phyloP scores from a whole-genome alignment of 176 grass and related monocot species.

The Rhynchospora breviuscula region DNA sequence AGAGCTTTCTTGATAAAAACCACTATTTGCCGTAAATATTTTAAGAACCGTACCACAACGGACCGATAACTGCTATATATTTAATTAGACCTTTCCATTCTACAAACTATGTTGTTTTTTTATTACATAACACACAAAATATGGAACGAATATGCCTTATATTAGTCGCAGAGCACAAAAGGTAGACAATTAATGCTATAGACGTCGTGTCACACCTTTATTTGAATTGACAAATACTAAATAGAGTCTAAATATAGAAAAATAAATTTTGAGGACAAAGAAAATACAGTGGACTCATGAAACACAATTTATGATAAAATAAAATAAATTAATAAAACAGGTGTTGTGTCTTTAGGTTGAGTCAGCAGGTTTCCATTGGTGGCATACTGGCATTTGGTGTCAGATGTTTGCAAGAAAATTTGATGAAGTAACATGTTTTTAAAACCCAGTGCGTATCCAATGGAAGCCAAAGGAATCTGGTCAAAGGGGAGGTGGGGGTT shows the following conservation, averaged over 20 bases:
- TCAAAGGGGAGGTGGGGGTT: constrained; percentile 21
- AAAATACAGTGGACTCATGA: too few relatives aligned
- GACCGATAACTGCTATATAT: too few relatives aligned
- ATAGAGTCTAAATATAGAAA: not conserved
- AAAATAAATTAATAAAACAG: not conserved
- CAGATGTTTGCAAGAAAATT: not conserved
- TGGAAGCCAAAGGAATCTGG: constrained; percentile 31
- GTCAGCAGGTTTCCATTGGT: not conserved
- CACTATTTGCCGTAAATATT: too few relatives aligned
- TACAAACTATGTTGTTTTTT: not conserved
- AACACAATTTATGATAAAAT: not conserved
- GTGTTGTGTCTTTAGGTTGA: not conserved
- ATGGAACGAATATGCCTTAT: not conserved
- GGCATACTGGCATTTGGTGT: not conserved
- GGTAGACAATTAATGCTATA: not conserved
- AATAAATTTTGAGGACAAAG: not conserved
- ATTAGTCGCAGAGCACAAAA: not conserved
- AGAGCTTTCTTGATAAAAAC: too few relatives aligned
- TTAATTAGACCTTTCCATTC: too few relatives aligned
- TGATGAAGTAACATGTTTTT: not conserved
- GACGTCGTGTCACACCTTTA: not conserved
- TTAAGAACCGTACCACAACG: too few relatives aligned
- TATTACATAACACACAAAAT: not conserved
- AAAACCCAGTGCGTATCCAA: constrained; percentile 16
- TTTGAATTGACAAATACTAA: not conserved